Percentiles rank a stretch among this genome's conserved stretches.
phyloP scores from a whole-genome alignment of 225 moss, liverwort and hornwort species.

The Neckera pumila region DNA sequence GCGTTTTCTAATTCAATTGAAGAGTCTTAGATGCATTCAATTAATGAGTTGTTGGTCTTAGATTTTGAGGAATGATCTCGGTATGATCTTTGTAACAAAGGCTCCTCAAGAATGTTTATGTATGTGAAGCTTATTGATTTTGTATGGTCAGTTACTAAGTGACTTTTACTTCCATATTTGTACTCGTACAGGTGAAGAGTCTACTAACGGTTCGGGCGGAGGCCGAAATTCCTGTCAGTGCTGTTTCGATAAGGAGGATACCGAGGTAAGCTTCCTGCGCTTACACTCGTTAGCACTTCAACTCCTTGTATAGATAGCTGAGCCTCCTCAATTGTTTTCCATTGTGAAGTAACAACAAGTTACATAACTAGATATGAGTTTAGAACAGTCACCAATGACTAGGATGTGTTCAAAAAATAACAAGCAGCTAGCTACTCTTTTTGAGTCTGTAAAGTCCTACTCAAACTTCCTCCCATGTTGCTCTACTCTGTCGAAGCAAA shows the following conservation, averaged over 20 bases:
- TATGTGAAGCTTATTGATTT: not conserved
- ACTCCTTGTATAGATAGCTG: not conserved
- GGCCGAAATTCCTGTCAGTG: constrained; percentile 67
- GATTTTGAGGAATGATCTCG: not conserved
- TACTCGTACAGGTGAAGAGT: constrained; percentile 51
- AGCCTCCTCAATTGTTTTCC: not conserved
- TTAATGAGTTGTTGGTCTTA: not conserved
- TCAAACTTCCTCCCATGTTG: not conserved
- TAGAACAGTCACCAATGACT: not conserved
- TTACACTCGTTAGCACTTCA: not conserved
- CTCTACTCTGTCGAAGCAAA: not conserved
- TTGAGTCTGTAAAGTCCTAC: not conserved
- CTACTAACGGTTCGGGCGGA: constrained; percentile 62
- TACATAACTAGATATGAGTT: not conserved
- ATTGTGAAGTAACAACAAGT: not conserved
- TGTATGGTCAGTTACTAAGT: not conserved
- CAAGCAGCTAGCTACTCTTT: not conserved
- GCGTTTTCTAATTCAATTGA: not conserved
- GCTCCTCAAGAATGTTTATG: not conserved
- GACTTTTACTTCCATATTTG: not conserved
- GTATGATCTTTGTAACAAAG: not conserved
- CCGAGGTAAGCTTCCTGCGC: constrained; percentile 33
- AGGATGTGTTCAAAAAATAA: too few species aligned
- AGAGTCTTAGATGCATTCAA: not conserved
- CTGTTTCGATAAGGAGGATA: constrained; percentile 73